Base-by-base conservation (phyloP, 208 protist species). In the Tritrichomonas musculus region DNA sequence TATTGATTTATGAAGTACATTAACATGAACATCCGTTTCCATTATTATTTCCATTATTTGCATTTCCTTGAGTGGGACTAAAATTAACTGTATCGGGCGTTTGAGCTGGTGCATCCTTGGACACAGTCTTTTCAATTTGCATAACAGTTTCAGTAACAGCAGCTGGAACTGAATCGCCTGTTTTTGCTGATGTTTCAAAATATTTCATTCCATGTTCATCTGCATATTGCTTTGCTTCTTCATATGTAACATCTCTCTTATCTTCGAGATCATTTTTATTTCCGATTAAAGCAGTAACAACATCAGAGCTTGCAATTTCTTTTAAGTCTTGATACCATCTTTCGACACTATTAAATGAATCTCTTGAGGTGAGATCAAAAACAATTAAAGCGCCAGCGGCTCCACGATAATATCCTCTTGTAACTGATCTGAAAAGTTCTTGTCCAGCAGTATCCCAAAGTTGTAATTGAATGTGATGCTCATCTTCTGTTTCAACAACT, bases 121-220 rank as follows among this genome's bases (percentile, higher is more conserved):
- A n/a, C n/a, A n/a, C n/a, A n/a, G n/a, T n/a, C n/a, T n/a, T n/a
- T n/a, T 82, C 73, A 20, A 82, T 82, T 53, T 53, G 20, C 20
- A 30, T 41, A 82, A 82, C 73, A 41, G 39, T 53, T 47, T 33
- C 73, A 50, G 47, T 82, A 92, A 92, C 47, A 53, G 88, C 88
- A 5, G 13, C 55, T 25, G 36, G 2, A 33, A 92, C 88, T 5
- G 47, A 73, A n/a, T 47, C 36, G 13, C 88, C 88, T 53, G 88
- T 92, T 49, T 92, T 92, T 33, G 88, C 88, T 4, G 55, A 72
- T 47, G 88, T 92, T 36, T 92, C 88, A 44, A 92, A 92, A 36
- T 72, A 92, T 53, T 64, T 8, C 55, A 92, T 92, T 36, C 55
- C 55, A 72, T 92, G 36, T 53, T 92, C 41, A 20, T 72, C n/a